Conservation (phyloP, 2,329 filamentous ascomycete genomes). For the Fusarium sarcochroum region DNA sequence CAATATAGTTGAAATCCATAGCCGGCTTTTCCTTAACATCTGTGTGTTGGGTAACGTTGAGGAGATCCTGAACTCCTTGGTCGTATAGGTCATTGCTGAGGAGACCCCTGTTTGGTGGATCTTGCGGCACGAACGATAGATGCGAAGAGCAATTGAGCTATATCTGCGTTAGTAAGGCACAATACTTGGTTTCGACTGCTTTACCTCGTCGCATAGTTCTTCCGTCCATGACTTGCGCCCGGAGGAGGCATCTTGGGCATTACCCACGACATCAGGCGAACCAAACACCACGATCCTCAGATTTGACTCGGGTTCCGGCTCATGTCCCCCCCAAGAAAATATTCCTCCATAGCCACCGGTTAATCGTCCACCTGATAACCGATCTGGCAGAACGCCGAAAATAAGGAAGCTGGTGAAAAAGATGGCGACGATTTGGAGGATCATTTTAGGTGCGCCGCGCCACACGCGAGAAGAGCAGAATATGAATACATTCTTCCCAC, state of each 20-base stretch:
- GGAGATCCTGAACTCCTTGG: slow-evolving; percentile 54
- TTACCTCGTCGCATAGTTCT: slow-evolving; percentile 63
- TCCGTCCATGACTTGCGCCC: slow-evolving; percentile 61
- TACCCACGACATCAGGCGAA: slow-evolving; percentile 62
- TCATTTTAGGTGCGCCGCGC: slow-evolving; percentile 53
- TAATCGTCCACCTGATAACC: slow-evolving; percentile 41
- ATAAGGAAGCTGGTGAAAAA: slow-evolving; percentile 50
- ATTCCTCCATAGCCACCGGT: slow-evolving; percentile 45
- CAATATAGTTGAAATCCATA: slow-evolving; percentile 60
- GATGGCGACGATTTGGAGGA: slow-evolving; percentile 48
- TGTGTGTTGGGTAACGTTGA: slow-evolving; percentile 52
- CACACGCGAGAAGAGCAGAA: slow-evolving; percentile 60
- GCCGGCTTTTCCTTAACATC: slow-evolving; percentile 54
- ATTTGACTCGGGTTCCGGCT: slow-evolving; percentile 48
- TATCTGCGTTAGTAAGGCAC: slow-evolving; percentile 8
- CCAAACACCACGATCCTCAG: slow-evolving; percentile 68
- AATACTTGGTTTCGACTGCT: not conserved
- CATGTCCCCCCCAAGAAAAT: slow-evolving; percentile 37
- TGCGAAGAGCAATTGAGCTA: slow-evolving; percentile 64
- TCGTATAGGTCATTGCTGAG: slow-evolving; percentile 70
- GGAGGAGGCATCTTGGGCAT: slow-evolving; percentile 49
- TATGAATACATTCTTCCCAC: slow-evolving; percentile 52
- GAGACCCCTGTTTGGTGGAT: slow-evolving; percentile 62
- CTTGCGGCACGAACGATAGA: slow-evolving; percentile 61
- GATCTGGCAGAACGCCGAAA: slow-evolving; percentile 44